These are phyloP conservation scores for Gliomastix tumulicola DNA, from an alignment of 2,329 filamentous ascomycete species.

Conservation along the genomic window DNA sequence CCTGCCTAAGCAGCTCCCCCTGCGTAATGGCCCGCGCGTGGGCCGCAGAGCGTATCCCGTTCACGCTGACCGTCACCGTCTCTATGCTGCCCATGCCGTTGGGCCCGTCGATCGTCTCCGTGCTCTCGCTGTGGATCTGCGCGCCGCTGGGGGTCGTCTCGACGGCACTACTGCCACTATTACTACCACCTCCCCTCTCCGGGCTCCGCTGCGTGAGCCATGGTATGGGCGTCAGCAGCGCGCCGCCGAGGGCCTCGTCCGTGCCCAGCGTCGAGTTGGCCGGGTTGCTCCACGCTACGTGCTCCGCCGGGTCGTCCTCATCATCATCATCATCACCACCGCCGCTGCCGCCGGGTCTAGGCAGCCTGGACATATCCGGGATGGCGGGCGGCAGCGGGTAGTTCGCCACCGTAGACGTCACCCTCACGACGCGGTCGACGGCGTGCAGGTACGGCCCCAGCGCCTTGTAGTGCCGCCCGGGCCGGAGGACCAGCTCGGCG, in stretches of 20 bases:
- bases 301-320: conserved; percentile 24
- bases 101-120: conserved; percentile 73
- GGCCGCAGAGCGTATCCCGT: conserved; percentile 53
- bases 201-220: conserved; percentile 57
- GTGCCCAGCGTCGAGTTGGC: conserved; percentile 52
- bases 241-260: conserved; percentile 85
- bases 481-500: conserved; percentile 74
- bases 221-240: conserved; percentile 85
- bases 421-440: conserved; percentile 81
- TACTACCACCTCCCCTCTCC: conserved; percentile 12
- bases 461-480: conserved; percentile 71
- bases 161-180: conserved; percentile 2
- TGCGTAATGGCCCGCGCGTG: conserved; percentile 61
- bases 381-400: conserved; percentile 75
- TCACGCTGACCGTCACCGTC: conserved; percentile 71
- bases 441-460: conserved; percentile 84
- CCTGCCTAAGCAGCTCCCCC: conserved; percentile 78
- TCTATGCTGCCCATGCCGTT: conserved; percentile 75
- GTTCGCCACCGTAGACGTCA: conserved; percentile 71
- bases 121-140: conserved; percentile 61
- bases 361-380: conserved; percentile 49
- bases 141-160: conserved; percentile 15
- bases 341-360: too few relatives aligned
- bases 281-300: conserved; percentile 39
- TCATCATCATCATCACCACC: conserved; percentile 57